Evolutionary conservation across 768 basidiomycete genomes (phyloP), one percentile per base, ranked within the genome.

Genomic region (Hygrophorus russula): DNA sequence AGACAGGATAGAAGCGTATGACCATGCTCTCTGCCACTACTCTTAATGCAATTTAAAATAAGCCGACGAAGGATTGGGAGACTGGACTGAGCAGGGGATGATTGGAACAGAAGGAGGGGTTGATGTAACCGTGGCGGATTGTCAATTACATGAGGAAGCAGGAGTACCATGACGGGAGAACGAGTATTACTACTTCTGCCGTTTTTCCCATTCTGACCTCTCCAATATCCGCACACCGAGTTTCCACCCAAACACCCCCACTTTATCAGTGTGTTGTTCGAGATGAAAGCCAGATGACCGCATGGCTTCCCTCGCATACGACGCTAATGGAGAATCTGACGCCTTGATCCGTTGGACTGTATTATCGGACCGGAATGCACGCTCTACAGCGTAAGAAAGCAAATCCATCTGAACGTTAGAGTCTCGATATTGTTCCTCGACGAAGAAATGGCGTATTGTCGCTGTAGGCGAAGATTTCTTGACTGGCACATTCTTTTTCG

Each of bases 381-480:
- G 67, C 27, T 64, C 56, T 18, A 78, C 55, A 0, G 80, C 82
- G 53, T 76, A 67, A n/a, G 64, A 54, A 6, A 89, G 62, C 20
- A 89, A 56, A 54, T 88, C 85, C 13, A 74, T 61, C 54, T 87
- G 82, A 34, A 83, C 66, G 10, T 65, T 65, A 17, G 72, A 60
- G 6, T 51, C 50, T 39, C 82, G 73, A 52, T 75, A 88, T 12
- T 62, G 64, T 49, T 80, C 79, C 32, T 84, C 80, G 18, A 83
- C 72, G 51, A 74, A 80, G 59, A 87, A 80, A 56, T 89, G 86
- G 24, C 83, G 78, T 51, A 89, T 77, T 13, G 67, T 61, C 9
- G 79, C 86, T n/a, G 67, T 65, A 33, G 59, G 54, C n/a, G 76
- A 65, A 27, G 24, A 24, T 24, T 24, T 24, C 24, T 24, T 24